phyloP scores from a whole-genome alignment of 192 early-diverging fungal species.

The Mortierella alpina region DNA sequence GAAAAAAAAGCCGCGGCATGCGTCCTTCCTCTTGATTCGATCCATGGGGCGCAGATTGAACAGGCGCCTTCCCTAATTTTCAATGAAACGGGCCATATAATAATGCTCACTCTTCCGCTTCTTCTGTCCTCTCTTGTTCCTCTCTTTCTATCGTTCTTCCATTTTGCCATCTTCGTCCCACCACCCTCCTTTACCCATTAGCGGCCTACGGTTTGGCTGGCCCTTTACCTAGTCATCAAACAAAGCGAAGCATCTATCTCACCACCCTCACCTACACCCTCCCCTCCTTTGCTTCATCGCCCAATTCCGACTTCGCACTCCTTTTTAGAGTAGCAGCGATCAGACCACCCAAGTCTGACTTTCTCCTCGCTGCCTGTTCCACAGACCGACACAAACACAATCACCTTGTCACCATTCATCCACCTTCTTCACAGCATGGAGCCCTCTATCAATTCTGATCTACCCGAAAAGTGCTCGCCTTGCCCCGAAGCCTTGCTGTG shows the following conservation, averaged over 20 bases:
- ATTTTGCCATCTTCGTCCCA: background rate
- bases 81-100: too few species aligned
- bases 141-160: background rate
- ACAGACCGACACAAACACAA: constrained; percentile 13
- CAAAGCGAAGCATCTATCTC: background rate
- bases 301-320: background rate
- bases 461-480: constrained; percentile 8
- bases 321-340: background rate
- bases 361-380: constrained; percentile 5
- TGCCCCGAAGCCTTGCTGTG: constrained; percentile 36
- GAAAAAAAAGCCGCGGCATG: too few species aligned
- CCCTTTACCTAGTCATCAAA: background rate
- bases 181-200: too few species aligned
- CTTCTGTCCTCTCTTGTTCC: background rate
- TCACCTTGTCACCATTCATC: background rate
- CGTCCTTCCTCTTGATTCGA: too few species aligned
- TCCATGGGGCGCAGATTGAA: too few species aligned
- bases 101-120: too few species aligned
- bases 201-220: too few species aligned
- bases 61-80: too few species aligned
- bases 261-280: background rate
- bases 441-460: constrained; percentile 16
- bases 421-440: background rate
- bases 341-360: too few species aligned
- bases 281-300: background rate